These are phyloP conservation scores for Candida neerlandica DNA, from an alignment of 1,139 yeast species.

Conservation along the genomic window DNA sequence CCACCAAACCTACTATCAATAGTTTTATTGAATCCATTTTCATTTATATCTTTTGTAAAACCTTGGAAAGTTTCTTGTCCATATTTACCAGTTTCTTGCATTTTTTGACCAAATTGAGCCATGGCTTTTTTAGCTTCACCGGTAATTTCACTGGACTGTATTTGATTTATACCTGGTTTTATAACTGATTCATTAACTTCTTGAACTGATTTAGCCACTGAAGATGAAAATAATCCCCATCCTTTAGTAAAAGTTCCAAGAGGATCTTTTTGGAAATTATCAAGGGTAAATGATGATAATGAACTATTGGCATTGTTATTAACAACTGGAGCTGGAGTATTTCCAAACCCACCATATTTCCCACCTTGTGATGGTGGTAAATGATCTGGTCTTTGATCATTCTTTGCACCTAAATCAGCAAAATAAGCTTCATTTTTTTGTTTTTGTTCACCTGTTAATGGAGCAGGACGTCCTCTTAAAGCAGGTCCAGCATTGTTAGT, in stretches of 20 bases:
- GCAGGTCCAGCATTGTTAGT: slow-evolving; percentile 20
- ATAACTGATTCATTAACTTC: slow-evolving; percentile 89
- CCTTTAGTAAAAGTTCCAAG: slow-evolving; percentile 87
- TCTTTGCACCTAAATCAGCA: slow-evolving; percentile 73
- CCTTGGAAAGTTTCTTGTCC: slow-evolving; percentile 66
- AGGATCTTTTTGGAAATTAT: slow-evolving; percentile 83
- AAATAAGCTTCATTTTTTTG: slow-evolving; percentile 78
- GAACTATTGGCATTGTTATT: slow-evolving; percentile 17
- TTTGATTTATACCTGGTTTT: slow-evolving; percentile 81
- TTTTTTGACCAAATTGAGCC: slow-evolving; percentile 92
- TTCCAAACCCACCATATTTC: slow-evolving; percentile 88
- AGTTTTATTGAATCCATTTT: slow-evolving; percentile 26
- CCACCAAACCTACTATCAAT: slow-evolving; percentile 37
- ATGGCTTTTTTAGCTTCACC: slow-evolving; percentile 86
- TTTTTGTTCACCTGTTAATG: slow-evolving; percentile 46
- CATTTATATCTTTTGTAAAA: slow-evolving; percentile 54
- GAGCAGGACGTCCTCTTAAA: slow-evolving; percentile 22
- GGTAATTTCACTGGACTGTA: slow-evolving; percentile 79
- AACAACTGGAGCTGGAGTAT: slow-evolving; percentile 57
- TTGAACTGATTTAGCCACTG: slow-evolving; percentile 78
- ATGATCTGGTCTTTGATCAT: slow-evolving; percentile 72
- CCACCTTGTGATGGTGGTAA: slow-evolving; percentile 96
- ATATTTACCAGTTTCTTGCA: slow-evolving; percentile 84
- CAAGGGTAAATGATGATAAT: slow-evolving; percentile 57
- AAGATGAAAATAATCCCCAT: slow-evolving; percentile 87